Evolutionary conservation across 2,329 filamentous ascomycete species (phyloP), one percentile per base, ranked within the genome.

Genomic region (Pseudocercospora fuligena): DNA sequence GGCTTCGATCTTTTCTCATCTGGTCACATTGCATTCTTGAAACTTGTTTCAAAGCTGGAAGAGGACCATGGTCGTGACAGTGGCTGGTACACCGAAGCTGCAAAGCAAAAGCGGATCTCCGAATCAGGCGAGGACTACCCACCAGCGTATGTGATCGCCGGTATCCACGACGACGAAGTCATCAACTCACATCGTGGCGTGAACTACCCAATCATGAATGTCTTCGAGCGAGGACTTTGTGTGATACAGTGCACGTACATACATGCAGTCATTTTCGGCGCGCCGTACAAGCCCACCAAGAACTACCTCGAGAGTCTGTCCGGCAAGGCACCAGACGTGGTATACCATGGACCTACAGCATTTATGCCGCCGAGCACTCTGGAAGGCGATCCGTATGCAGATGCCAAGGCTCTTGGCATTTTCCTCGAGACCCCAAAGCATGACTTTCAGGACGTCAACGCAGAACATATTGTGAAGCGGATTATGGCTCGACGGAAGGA

Each of bases 131-230:
- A 85, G 54, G 92, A 96, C 79, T 97, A 96, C 75, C 85, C 87
- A 0, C 93, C 93, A 0, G 90, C 89, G 6, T 98, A 92, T 77
- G 86, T 99, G n/a, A 88, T 98, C 51, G 94, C 93, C 2, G 95
- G 95, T 58, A 90, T 99, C 25, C 95, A 99, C 80, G 92, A 97
- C 75, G 95, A 99, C 78, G 89, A 91, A 70, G 93, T 97, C 67
- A 97, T 99, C 80, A 99, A 99, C 80, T 85, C 90, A 74, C 96
- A 93, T 91, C 98, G 98, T 81, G 94, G 95, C 40, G 86, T 97
- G 74, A 99, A 99, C 82, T 99, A 97, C 78, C 95, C 95, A 27
- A 98, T 99, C 82, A 99, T 99, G 95, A 99, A 98, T 83, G 94
- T 97, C 65, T 97, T 94, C 75, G 95, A 99, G 83, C 90, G 95